phyloP scores from a whole-genome alignment of 2,329 filamentous ascomycete species.

The Macrophomina tecta region DNA sequence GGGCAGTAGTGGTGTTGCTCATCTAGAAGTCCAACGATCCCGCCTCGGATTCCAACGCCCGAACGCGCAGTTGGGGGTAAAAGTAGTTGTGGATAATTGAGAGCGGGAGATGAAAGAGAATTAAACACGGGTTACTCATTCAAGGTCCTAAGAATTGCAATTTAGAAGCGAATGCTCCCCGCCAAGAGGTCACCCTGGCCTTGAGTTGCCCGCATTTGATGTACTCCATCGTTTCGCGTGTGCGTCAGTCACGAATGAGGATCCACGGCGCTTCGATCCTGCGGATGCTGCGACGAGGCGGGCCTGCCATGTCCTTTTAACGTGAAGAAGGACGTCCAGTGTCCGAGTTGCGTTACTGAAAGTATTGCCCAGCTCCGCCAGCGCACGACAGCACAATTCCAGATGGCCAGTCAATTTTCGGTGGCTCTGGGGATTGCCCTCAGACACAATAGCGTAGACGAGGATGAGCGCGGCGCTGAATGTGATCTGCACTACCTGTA shows the following conservation, averaged over 20 bases:
- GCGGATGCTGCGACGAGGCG: background rate
- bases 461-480: slow-evolving; percentile 51
- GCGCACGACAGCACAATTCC: slow-evolving; percentile 50
- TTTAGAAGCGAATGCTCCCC: too few relatives aligned
- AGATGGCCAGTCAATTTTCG: slow-evolving; percentile 43
- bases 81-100: background rate
- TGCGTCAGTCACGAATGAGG: background rate
- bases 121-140: too few relatives aligned
- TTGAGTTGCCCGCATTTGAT: background rate
- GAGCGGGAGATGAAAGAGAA: background rate
- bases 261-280: slow-evolving; percentile 2
- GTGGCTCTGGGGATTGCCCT: slow-evolving; percentile 20
- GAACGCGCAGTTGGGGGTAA: background rate
- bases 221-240: background rate
- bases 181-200: background rate
- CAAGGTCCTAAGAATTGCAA: too few relatives aligned
- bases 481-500: slow-evolving; percentile 52
- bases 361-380: slow-evolving; percentile 49
- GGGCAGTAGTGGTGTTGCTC: too few relatives aligned
- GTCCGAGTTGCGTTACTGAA: slow-evolving; percentile 46
- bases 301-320: slow-evolving; percentile 10
- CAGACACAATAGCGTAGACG: slow-evolving; percentile 38
- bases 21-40: too few relatives aligned
- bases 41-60: too few relatives aligned
- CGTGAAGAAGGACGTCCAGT: slow-evolving; percentile 11